These are phyloP conservation scores for Huntiella savannae DNA, from an alignment of 2,329 filamentous ascomycete species.

Conservation along the genomic window DNA sequence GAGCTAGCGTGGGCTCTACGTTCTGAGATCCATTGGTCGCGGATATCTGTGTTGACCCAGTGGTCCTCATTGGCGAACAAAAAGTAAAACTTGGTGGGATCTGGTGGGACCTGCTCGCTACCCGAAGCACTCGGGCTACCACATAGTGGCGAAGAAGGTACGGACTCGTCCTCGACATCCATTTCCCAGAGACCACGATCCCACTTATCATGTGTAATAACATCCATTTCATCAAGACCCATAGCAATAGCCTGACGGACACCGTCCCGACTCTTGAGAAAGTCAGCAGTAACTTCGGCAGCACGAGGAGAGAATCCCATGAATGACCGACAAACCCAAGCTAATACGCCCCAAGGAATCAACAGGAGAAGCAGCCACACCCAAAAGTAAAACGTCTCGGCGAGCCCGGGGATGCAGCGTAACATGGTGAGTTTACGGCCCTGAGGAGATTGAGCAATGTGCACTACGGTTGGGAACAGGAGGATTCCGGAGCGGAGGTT, in stretches of 20 bases:
- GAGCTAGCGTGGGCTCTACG: conserved; percentile 3
- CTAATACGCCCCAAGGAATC: conserved; percentile 22
- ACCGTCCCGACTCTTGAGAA: conserved; percentile 36
- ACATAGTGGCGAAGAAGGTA: background rate
- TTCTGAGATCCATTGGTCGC: conserved; percentile 34
- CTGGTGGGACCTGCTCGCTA: conserved; percentile 2
- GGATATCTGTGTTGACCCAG: conserved; percentile 38
- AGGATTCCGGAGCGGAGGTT: conserved; percentile 36
- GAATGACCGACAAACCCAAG: conserved; percentile 23
- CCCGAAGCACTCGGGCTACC: background rate
- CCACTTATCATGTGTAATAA: conserved; percentile 40
- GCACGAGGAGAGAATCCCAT: conserved; percentile 30
- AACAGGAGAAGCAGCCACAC: conserved; percentile 24
- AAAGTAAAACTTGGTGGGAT: conserved; percentile 31
- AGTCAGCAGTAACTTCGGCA: conserved; percentile 30
- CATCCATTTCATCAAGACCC: conserved; percentile 39
- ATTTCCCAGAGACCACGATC: conserved; percentile 36
- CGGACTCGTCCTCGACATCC: conserved; percentile 6
- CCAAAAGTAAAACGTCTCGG: conserved; percentile 22
- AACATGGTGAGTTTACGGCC: conserved; percentile 31
- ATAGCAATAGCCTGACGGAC: conserved; percentile 41
- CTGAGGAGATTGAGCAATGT: conserved; percentile 44
- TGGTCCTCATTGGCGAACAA: conserved; percentile 41
- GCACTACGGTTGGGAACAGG: conserved; percentile 56
- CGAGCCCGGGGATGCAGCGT: conserved; percentile 20